Conservation (phyloP, 768 basidiomycete genomes). For the Boletellus ananiceps region DNA sequence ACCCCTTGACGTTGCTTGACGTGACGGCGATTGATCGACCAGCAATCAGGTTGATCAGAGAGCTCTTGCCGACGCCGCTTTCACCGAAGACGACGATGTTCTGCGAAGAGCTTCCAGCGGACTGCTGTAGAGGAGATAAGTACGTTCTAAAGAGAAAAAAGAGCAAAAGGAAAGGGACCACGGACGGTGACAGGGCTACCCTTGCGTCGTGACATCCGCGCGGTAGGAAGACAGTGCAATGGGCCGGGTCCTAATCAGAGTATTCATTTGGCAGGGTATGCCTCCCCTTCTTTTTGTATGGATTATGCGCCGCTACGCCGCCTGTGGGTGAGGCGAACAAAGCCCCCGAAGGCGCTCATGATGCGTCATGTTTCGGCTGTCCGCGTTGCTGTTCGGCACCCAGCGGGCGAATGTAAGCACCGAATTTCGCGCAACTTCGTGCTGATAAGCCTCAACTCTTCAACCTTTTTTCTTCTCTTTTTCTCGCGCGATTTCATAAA, state of each 20-base stretch:
- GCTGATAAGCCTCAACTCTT: neutral
- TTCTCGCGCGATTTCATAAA: slow-evolving; percentile 7
- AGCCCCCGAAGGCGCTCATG: slow-evolving; percentile 20
- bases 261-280: slow-evolving; percentile 2
- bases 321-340: slow-evolving; percentile 9
- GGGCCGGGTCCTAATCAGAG: slow-evolving; percentile 9
- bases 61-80: slow-evolving; percentile 37
- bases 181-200: slow-evolving; percentile 12
- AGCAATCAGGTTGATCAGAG: slow-evolving; percentile 40
- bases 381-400: slow-evolving; percentile 9
- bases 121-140: slow-evolving; percentile 10
- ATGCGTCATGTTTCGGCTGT: neutral
- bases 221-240: slow-evolving; percentile 10
- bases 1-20: slow-evolving; percentile 32
- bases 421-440: neutral
- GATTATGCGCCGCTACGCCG: slow-evolving; percentile 6
- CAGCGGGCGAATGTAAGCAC: neutral
- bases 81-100: slow-evolving; percentile 29
- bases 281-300: slow-evolving; percentile 19
- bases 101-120: slow-evolving; percentile 9
- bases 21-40: slow-evolving; percentile 35
- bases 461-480: neutral
- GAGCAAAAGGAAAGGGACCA: slow-evolving; percentile 4
- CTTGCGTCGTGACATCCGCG: slow-evolving; percentile 23
- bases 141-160: neutral